Conservation (phyloP, 2,329 filamentous ascomycete species). For the Chaetomium strumarium region DNA sequence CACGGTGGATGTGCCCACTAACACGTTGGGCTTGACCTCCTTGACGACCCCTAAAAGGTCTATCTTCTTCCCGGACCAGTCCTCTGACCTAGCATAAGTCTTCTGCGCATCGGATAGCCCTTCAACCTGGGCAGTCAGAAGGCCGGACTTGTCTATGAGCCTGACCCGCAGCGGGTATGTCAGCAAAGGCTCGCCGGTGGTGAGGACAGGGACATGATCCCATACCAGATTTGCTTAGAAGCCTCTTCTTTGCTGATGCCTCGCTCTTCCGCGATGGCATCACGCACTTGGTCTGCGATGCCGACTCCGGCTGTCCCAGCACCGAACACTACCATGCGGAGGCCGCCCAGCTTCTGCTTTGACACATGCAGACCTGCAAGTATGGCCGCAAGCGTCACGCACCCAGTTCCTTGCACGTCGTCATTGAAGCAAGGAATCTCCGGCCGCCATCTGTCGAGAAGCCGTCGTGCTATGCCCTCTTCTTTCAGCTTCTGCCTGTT, state of each 20-base stretch:
- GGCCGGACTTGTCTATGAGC: slow-evolving; percentile 75
- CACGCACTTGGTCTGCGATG: slow-evolving; percentile 77
- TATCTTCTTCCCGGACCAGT: slow-evolving; percentile 53
- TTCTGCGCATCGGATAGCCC: slow-evolving; percentile 59
- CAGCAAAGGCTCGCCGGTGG: neutral
- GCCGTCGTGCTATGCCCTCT: slow-evolving; percentile 50
- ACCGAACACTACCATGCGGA: slow-evolving; percentile 71
- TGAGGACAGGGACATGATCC: neutral
- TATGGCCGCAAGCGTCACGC: slow-evolving; percentile 77
- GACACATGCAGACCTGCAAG: slow-evolving; percentile 68
- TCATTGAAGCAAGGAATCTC: slow-evolving; percentile 84
- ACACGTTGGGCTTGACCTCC: slow-evolving; percentile 68
- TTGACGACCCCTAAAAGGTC: slow-evolving; percentile 62
- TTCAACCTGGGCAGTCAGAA: slow-evolving; percentile 51
- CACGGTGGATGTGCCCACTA: slow-evolving; percentile 78
- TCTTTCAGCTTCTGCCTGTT: neutral
- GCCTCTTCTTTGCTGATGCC: slow-evolving; percentile 67
- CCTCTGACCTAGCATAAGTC: slow-evolving; percentile 55
- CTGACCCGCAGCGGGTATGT: slow-evolving; percentile 34
- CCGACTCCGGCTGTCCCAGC: slow-evolving; percentile 77
- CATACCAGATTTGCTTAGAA: slow-evolving; percentile 69
- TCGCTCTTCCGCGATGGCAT: slow-evolving; percentile 67
- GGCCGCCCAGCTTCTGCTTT: slow-evolving; percentile 58
- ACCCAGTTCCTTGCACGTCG: slow-evolving; percentile 84
- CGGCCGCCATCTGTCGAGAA: slow-evolving; percentile 69